These are phyloP conservation scores for Paecilomyces niveus DNA, from an alignment of 2,329 filamentous ascomycete species.

Conservation along the genomic window DNA sequence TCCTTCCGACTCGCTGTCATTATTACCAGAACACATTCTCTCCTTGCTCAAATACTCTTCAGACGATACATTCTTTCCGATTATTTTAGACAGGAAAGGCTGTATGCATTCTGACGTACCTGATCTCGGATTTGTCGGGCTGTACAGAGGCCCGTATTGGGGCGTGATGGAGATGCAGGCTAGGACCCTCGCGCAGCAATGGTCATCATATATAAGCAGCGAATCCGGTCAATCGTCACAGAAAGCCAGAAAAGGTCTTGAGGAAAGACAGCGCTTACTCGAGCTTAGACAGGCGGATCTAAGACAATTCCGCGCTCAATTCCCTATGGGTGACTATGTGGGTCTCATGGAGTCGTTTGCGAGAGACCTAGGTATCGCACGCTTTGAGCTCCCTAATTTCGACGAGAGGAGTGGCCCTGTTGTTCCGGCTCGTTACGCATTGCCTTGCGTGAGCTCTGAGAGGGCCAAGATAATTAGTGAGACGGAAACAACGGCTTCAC, in stretches of 20 bases:
- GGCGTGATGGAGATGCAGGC: slow-evolving; percentile 83
- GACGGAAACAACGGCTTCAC: slow-evolving; percentile 37
- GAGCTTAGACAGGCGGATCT: slow-evolving; percentile 11
- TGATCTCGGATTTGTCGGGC: slow-evolving; percentile 69
- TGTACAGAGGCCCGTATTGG: slow-evolving; percentile 81
- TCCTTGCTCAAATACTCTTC: slow-evolving; percentile 52
- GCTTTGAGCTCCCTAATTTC: slow-evolving; percentile 32
- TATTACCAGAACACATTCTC: slow-evolving; percentile 53
- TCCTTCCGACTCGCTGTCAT: slow-evolving; percentile 56
- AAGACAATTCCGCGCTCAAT: slow-evolving; percentile 49
- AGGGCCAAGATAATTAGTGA: slow-evolving; percentile 24
- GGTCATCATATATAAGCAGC: slow-evolving; percentile 33
- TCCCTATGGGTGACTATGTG: slow-evolving; percentile 76
- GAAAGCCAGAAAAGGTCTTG: slow-evolving; percentile 14
- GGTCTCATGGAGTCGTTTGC: slow-evolving; percentile 68
- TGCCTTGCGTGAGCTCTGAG: slow-evolving; percentile 9
- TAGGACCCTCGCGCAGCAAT: slow-evolving; percentile 56
- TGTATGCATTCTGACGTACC: slow-evolving; percentile 56
- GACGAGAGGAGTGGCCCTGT: slow-evolving; percentile 32
- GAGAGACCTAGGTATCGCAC: slow-evolving; percentile 47
- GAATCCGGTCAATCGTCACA: slow-evolving; percentile 1
- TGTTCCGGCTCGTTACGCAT: slow-evolving; percentile 50
- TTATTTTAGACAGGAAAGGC: slow-evolving; percentile 62
- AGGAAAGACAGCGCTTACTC: slow-evolving; percentile 17
- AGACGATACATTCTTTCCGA: slow-evolving; percentile 48